Base-by-base conservation (phyloP, 768 basidiomycete species). In the Kwoniella botswanensis region DNA sequence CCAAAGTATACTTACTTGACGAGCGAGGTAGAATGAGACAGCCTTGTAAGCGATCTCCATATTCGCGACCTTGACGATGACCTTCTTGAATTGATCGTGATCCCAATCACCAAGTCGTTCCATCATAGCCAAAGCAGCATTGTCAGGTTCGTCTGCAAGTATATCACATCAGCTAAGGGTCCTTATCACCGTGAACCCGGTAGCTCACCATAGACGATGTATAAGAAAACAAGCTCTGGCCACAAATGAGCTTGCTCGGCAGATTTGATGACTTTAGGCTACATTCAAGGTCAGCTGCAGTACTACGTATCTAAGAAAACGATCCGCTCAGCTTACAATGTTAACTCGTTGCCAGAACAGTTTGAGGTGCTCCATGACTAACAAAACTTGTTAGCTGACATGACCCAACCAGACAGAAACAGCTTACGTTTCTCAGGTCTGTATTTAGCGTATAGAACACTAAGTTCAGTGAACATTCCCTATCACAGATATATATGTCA, bases 51-150 rank as follows among this genome's bases (percentile, higher is more conserved):
- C 98, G 73, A 99, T 98, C 86, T 99, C 97, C 72, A 98, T 89
- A 79, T 99, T 99, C 59, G 97, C 96, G 22, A 92, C 95, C 70
- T 95, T 92, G 80, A 98, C 93, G 66, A 97, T 88, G 68, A 97
- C 91, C 76, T 98, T 97, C 88, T 98, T 98, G 90, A 99, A 99
- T 84, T 98, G 96, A 79, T 93, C 95, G 86, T 99, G 97, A 68
- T 99, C 97, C 95, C 95, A 99, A 84, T 97, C 94, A n/a, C 93
- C 89, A 1, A 97, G 93, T 21, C 95, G 91, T 83, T 99, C 97
- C 83, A 98, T 98, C 95, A 98, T 99, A 4, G 94, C 93, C 75
- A 98, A 87, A 46, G 96, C 93, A 42, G 97, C 96, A 79, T 99
- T 98, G 83, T 98, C 97, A 89, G 67, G 75, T 46, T 84, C 83